Evolutionary conservation across 2,329 filamentous ascomycete genomes (phyloP).

Genomic region (Colletotrichum sp.): DNA sequence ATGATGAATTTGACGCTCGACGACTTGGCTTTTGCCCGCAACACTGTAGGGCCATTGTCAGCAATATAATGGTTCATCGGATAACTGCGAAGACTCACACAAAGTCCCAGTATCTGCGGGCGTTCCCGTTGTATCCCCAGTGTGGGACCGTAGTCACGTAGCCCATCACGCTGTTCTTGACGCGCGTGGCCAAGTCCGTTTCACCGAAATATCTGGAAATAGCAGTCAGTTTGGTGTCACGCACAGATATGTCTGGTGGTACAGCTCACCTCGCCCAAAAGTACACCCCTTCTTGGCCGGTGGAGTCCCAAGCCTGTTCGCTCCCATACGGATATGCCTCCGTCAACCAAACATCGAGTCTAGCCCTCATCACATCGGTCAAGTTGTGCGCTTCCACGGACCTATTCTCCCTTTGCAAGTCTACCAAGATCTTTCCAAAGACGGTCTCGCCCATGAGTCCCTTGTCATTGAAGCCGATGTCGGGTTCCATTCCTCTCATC

Average conservation of each 20-base stretch:
- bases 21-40: constrained; percentile 43
- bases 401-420: constrained; percentile 52
- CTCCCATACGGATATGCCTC: constrained; percentile 60
- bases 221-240: too few species aligned
- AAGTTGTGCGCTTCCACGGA: constrained; percentile 42
- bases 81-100: background rate
- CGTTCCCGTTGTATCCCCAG: constrained; percentile 68
- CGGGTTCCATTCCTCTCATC: constrained; percentile 40
- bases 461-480: constrained; percentile 47
- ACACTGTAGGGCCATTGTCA: constrained; percentile 29
- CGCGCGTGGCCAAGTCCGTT: constrained; percentile 48
- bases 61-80: background rate
- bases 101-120: constrained; percentile 64
- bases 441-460: constrained; percentile 67
- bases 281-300: constrained; percentile 65
- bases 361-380: constrained; percentile 49
- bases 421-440: constrained; percentile 55
- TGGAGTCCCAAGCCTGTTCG: constrained; percentile 68
- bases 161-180: constrained; percentile 57
- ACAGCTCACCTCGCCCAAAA: constrained; percentile 52
- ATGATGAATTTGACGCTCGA: constrained; percentile 61
- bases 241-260: too few species aligned
- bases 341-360: constrained; percentile 54
- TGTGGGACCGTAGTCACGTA: constrained; percentile 63
- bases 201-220: constrained; percentile 49